phyloP scores from a whole-genome alignment of 306 rosid species.

The Astragalus glycyphyllos region DNA sequence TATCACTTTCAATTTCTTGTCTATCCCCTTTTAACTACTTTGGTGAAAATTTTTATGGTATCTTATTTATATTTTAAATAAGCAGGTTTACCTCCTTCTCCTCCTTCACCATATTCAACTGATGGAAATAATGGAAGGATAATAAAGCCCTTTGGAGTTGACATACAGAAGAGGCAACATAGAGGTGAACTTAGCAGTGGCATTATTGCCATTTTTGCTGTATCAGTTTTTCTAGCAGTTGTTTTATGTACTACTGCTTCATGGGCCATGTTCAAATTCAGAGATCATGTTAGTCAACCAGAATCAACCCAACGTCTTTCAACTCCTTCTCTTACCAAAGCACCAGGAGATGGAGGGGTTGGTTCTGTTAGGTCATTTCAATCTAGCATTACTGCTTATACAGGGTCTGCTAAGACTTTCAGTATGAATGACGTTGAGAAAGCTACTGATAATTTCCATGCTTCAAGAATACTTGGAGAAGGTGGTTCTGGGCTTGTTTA shows the following conservation, averaged over 20 bases:
- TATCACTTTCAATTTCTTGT: conserved; percentile 12
- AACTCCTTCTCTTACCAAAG: conserved; percentile 59
- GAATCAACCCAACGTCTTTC: conserved; percentile 51
- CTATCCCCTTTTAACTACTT: conserved; percentile 15
- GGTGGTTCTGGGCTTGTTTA: conserved; percentile 93
- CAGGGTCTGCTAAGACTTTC: conserved; percentile 78
- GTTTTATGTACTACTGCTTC: conserved; percentile 61
- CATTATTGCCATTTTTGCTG: conserved; percentile 61
- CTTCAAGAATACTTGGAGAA: conserved; percentile 82
- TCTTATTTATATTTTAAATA: conserved; percentile 27
- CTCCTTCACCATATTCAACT: conserved; percentile 65
- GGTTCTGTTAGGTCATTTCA: conserved; percentile 67
- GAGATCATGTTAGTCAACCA: conserved; percentile 50
- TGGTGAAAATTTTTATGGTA: conserved; percentile 34
- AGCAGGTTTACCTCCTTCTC: conserved; percentile 81
- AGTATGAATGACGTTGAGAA: conserved; percentile 63
- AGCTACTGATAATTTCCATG: conserved; percentile 69
- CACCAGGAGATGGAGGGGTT: conserved; percentile 60
- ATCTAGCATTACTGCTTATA: conserved; percentile 71
- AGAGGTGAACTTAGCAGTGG: conserved; percentile 60
- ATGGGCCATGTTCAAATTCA: conserved; percentile 59
- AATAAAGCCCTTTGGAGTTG: conserved; percentile 79
- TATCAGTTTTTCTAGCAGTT: conserved; percentile 64
- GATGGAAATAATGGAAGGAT: conserved; percentile 53
- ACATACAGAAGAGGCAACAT: conserved; percentile 56